phyloP scores from a whole-genome alignment of 2,329 filamentous ascomycete species.

The Tolypocladium guangdongense region DNA sequence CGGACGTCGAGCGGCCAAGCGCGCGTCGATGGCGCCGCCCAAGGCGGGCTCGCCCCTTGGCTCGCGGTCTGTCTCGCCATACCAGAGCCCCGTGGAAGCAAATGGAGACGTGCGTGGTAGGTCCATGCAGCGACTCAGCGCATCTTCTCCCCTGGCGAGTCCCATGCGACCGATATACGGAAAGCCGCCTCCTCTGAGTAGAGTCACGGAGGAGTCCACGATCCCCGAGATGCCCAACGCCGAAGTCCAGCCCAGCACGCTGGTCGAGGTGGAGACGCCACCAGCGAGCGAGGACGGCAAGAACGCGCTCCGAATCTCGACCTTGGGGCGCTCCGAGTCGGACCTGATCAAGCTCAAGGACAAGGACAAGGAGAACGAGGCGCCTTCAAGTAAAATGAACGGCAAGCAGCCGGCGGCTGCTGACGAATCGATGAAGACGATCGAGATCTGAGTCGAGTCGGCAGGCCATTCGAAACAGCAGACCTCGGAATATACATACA shows the following conservation, averaged over 20 bases:
- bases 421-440: constrained; percentile 49
- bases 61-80: constrained; percentile 45
- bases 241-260: constrained; percentile 32
- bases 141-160: constrained; percentile 51
- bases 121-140: constrained; percentile 58
- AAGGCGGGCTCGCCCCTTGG: constrained; percentile 34
- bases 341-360: constrained; percentile 27
- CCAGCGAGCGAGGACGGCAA: constrained; percentile 33
- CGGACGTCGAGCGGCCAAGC: constrained; percentile 51
- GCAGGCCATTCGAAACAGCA: neutral
- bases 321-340: constrained; percentile 22
- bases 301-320: constrained; percentile 13
- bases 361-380: constrained; percentile 28
- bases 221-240: constrained; percentile 27
- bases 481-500: constrained; percentile 9
- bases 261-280: constrained; percentile 47
- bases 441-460: constrained; percentile 38
- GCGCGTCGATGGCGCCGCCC: constrained; percentile 37
- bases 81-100: constrained; percentile 52
- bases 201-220: constrained; percentile 59
- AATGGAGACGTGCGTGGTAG: constrained; percentile 55
- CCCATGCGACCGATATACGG: constrained; percentile 55
- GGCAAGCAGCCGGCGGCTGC: constrained; percentile 32
- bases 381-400: constrained; percentile 23
- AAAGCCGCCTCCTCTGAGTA: constrained; percentile 61